Evolutionary conservation across 305 asterid species (phyloP), one percentile per base, ranked within the genome.

Genomic region (Plantago coronopus): DNA sequence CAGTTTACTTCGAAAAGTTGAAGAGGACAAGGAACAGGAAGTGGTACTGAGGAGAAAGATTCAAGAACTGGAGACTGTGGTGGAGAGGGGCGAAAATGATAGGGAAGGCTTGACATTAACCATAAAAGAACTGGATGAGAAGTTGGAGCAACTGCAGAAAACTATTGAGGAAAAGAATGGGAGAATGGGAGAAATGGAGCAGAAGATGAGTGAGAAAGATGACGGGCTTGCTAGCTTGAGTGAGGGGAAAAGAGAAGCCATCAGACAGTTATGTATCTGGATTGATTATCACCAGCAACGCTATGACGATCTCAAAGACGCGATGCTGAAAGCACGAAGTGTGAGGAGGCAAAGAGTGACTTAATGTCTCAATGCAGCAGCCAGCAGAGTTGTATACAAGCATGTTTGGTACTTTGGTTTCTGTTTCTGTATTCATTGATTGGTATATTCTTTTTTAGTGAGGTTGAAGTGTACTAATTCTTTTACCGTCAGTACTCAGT

Each of bases 221-320:
- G 62, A 45, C 21, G 83, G 75, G 50, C 64, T 77, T 13, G 61
- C 57, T 51, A 69, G 47, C 70, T 51, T 83, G 66, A 63, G 65
- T 56, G 66, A 77, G 71, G 81, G 73, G 77, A 79, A 79, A 69
- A 59, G 79, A 46, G 88, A 84, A 65, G 98, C 86, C 14, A 91
- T 88, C 72, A 79, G 78, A 69, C 95, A 91, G 70, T 45, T 91
- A 68, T 84, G 94, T 69, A 66, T 83, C 0, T 69, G 76, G 86
- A 84, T 84, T 11, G 97, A 88, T 44, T 87, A 91, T 69, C 94
- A 91, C 49, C 91, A 79, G 2, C 74, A 65, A 62, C 84, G 95
- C 4, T 81, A 79, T 48, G 81, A 84, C n/a, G 80, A 72, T 65
- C 89, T 88, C 46, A 78, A 62, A 72, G 95, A 79, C 31, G 69